Evolutionary conservation across 306 rosid genomes (phyloP), one percentile per base, ranked within the genome.

Genomic region (Cicer arietinum): DNA sequence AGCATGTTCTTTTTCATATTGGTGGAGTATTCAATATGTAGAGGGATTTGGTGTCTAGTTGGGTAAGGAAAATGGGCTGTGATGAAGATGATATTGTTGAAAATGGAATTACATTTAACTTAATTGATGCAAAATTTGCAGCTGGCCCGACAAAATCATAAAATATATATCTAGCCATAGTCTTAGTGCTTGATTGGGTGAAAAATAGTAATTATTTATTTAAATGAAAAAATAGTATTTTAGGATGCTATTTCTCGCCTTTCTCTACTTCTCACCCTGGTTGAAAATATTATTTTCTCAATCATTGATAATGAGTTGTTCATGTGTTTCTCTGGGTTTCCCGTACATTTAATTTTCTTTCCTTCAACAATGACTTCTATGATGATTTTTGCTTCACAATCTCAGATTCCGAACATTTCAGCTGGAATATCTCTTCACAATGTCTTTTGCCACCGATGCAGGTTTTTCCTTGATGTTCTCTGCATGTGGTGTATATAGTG

Each of bases 351-450:
- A 47, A 46, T 69, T 73, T 14, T 11, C 63, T 74, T 53, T 63
- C 41, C 69, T 77, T 50, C 67, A 68, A 66, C 57, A 9, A 77
- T 69, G 37, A 37, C 64, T 69, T 59, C 45, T n/a, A 37, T 80
- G 42, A 65, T 69, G 37, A 59, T 39, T 74, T 76, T 75, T 74
- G 45, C 78, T 42, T 69, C 64, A 18, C 56, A 35, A 52, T 81
- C 80, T 60, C 89, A 91, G 98, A 88, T 94, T 71, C 96, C 96
- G 65, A 94, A 91, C 84, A 89, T 91, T 51, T 91, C 98, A 0
- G 91, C 89, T 11, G 54, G 94, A 54, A 80, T 94, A 92, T n/a
- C 98, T 68, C 16, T 14, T 89, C 97, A 5, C 93, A 89, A 72
- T 75, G 96, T 74, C 78, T 14, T 14, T 14, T 14, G 16, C 16